Evolutionary conservation across 495 filamentous ascomycete species (phyloP).

Genomic region (Lasiosphaeria miniovina): DNA sequence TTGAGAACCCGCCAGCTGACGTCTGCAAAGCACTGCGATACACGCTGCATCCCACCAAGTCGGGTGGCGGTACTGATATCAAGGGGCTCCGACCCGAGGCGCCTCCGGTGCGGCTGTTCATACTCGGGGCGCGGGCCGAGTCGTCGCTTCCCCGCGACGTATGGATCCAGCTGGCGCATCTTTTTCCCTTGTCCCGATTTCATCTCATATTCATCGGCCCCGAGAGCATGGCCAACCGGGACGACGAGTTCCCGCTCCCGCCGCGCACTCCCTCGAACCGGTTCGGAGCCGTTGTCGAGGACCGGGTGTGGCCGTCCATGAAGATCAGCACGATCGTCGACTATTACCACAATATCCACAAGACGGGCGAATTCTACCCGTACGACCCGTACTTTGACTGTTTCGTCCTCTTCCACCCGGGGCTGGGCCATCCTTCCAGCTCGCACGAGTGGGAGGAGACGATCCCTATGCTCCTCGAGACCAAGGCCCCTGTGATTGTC

Average conservation of each 20-base stretch:
- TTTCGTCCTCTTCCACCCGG: constrained; percentile 94
- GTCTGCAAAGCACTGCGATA: constrained; percentile 73
- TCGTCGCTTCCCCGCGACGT: constrained; percentile 90
- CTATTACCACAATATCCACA: constrained; percentile 95
- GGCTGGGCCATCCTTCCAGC: constrained; percentile 87
- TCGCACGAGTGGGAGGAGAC: constrained; percentile 92
- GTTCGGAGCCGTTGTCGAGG: constrained; percentile 89
- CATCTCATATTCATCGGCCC: constrained; percentile 95
- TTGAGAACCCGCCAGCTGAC: constrained; percentile 2
- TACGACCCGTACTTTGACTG: constrained; percentile 98
- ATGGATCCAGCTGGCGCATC: constrained; percentile 85
- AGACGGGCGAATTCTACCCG: constrained; percentile 81
- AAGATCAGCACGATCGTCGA: constrained; percentile 97
- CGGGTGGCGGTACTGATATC: constrained; percentile 69
- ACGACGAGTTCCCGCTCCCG: constrained; percentile 86
- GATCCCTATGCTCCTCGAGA: constrained; percentile 83
- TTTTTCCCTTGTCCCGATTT: constrained; percentile 78
- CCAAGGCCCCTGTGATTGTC: constrained; percentile 87
- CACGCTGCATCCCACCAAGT: constrained; percentile 80
- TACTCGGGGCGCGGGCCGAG: constrained; percentile 92
- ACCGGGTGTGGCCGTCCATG: constrained; percentile 75
- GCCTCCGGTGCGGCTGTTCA: constrained; percentile 86
- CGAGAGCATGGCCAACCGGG: constrained; percentile 88
- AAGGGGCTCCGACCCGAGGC: constrained; percentile 77
- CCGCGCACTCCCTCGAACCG: constrained; percentile 79